Conservation (phyloP, 2,329 filamentous ascomycete species). For the Fusarium sp. region DNA sequence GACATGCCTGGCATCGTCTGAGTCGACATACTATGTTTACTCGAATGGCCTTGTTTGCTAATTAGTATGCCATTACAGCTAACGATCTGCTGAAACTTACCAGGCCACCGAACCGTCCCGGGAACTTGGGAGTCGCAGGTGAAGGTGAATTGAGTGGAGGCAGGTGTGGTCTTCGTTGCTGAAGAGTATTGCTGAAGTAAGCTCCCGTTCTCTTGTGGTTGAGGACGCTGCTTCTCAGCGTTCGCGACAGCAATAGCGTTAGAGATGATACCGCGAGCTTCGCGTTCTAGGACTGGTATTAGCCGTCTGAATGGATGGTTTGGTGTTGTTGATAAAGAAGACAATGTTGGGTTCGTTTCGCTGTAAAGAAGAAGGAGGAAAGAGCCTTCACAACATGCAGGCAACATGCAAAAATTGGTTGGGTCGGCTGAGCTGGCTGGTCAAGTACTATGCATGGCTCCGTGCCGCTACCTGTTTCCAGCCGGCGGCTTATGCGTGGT, state of each 20-base stretch:
- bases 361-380: neutral
- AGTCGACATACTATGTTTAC: conserved; percentile 36
- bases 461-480: conserved; percentile 8
- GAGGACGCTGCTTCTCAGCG: conserved; percentile 76
- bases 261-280: conserved; percentile 84
- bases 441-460: conserved; percentile 7
- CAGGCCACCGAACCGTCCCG: conserved; percentile 81
- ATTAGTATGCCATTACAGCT: conserved; percentile 6
- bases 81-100: conserved; percentile 48
- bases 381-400: neutral
- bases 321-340: neutral
- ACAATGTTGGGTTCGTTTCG: neutral
- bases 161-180: conserved; percentile 70
- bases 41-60: conserved; percentile 39
- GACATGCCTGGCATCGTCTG: conserved; percentile 28
- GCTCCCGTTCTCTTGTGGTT: conserved; percentile 82
- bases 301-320: conserved; percentile 12
- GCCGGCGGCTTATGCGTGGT: neutral
- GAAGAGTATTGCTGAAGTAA: conserved; percentile 77
- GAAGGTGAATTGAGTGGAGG: conserved; percentile 94
- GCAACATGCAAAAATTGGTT: neutral
- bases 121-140: conserved; percentile 92
- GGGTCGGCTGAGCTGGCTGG: neutral
- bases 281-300: conserved; percentile 49
- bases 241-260: conserved; percentile 94